A percentile compares a stretch with the other conserved stretches of the same genome.
Conservation (phyloP, 169 alveolate genomes). For the Amoebophrya sp. region DNA sequence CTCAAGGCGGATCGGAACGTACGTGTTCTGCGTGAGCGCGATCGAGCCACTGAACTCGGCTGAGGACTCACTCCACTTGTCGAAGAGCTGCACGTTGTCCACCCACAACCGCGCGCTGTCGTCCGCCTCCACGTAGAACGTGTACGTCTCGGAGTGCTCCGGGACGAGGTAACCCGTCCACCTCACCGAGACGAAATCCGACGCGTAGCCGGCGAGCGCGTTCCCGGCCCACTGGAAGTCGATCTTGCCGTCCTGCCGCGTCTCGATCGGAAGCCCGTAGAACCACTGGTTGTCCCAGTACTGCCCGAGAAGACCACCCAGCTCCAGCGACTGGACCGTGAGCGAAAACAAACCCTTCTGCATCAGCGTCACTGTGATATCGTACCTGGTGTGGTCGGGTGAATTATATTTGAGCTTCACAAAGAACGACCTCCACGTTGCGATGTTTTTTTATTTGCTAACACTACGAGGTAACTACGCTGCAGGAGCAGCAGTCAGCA, state of each 20-base stretch:
- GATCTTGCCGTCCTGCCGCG: conserved; percentile 5
- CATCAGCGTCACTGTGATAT: conserved; percentile 9
- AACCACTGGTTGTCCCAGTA: conserved; percentile 20
- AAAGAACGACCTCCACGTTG: too few relatives aligned
- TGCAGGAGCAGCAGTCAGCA: too few relatives aligned
- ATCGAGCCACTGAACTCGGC: conserved; percentile 4
- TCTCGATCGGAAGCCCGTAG: conserved; percentile 16
- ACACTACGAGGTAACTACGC: too few relatives aligned
- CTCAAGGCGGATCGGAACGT: conserved; percentile 7
- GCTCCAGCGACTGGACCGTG: conserved; percentile 4
- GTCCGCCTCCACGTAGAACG: too few relatives aligned
- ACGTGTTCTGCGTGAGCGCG: background rate
- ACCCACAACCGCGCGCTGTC: too few relatives aligned
- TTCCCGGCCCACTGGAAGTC: background rate
- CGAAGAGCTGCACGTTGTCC: conserved; percentile 11
- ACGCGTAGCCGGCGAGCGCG: background rate
- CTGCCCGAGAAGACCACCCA: conserved; percentile 16
- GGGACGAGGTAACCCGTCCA: conserved; percentile 12
- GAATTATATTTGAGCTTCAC: too few relatives aligned
- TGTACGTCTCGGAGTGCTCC: too few relatives aligned
- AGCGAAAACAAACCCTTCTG: conserved; percentile 9
- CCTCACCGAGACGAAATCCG: too few relatives aligned
- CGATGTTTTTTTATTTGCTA: background rate
- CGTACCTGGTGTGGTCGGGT: too few relatives aligned
- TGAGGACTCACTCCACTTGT: conserved; percentile 11